These are phyloP conservation scores for Tritrichomonas foetus DNA, from an alignment of 208 protist genomes.

Conservation along the genomic window DNA sequence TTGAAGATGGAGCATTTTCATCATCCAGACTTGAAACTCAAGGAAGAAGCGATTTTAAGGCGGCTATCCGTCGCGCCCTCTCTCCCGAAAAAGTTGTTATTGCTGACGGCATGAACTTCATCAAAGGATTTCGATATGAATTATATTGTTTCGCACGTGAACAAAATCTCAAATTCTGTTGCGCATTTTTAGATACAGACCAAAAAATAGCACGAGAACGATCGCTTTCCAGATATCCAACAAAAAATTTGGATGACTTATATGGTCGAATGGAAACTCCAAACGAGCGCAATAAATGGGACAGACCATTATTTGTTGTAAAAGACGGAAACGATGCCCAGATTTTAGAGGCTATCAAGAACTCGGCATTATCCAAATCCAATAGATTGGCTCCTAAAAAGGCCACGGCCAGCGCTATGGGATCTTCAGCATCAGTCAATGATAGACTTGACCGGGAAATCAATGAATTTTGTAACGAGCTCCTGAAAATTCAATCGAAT, in stretches of 20 bases:
- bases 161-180: background rate
- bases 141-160: background rate
- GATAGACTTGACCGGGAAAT: background rate
- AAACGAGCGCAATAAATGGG: background rate
- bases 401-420: background rate
- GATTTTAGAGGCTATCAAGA: background rate
- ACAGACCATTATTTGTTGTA: background rate
- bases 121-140: constrained; percentile 34
- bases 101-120: constrained; percentile 20
- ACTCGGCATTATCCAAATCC: background rate
- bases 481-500: background rate
- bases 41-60: background rate
- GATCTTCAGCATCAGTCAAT: background rate
- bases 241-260: background rate
- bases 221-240: background rate
- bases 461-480: background rate
- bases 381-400: background rate
- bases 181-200: background rate
- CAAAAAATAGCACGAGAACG: background rate
- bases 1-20: background rate
- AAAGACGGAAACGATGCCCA: background rate
- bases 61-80: background rate
- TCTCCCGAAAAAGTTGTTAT: background rate
- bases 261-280: constrained; percentile 26
- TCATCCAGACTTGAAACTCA: background rate